A percentile compares a stretch with the other conserved stretches of the same genome.
These are phyloP conservation scores for Aspergillus uvarum DNA, from an alignment of 2,329 filamentous ascomycete genomes.

Conservation along the genomic window DNA sequence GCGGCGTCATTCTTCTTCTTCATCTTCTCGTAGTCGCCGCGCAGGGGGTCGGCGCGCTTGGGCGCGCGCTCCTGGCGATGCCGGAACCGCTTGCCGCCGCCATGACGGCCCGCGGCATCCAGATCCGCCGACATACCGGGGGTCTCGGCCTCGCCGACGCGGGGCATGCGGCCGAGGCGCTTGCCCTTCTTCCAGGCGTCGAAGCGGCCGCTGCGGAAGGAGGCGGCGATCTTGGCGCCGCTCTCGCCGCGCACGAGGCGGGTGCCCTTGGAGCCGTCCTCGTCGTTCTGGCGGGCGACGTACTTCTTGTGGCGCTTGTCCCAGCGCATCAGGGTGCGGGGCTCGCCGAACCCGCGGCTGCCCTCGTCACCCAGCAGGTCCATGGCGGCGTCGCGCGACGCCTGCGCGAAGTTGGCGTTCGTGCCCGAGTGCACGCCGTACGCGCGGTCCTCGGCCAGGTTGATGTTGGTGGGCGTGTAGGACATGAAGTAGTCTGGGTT, in stretches of 20 bases:
- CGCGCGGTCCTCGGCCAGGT: conserved; percentile 82
- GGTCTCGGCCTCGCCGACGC: conserved; percentile 77
- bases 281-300: conserved; percentile 85
- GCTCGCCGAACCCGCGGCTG: conserved; percentile 72
- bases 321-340: conserved; percentile 81
- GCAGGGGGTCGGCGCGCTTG: conserved; percentile 87
- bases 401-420: conserved; percentile 76
- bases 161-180: conserved; percentile 73
- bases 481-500: conserved; percentile 95
- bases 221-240: conserved; percentile 92
- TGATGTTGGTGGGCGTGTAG: conserved; percentile 79
- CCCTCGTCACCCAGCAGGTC: conserved; percentile 88
- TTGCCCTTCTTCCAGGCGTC: conserved; percentile 89
- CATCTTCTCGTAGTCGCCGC: conserved; percentile 84
- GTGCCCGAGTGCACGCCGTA: conserved; percentile 89
- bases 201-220: conserved; percentile 89
- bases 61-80: conserved; percentile 86
- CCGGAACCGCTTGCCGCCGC: conserved; percentile 64
- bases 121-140: conserved; percentile 33
- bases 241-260: conserved; percentile 82
- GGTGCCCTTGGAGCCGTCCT: conserved; percentile 79
- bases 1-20: conserved; percentile 89
- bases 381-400: conserved; percentile 85
- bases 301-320: conserved; percentile 97
- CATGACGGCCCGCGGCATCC: conserved; percentile 32